Conservation (phyloP, 225 moss, liverwort and hornwort species). For the Anthoceros angustus region DNA sequence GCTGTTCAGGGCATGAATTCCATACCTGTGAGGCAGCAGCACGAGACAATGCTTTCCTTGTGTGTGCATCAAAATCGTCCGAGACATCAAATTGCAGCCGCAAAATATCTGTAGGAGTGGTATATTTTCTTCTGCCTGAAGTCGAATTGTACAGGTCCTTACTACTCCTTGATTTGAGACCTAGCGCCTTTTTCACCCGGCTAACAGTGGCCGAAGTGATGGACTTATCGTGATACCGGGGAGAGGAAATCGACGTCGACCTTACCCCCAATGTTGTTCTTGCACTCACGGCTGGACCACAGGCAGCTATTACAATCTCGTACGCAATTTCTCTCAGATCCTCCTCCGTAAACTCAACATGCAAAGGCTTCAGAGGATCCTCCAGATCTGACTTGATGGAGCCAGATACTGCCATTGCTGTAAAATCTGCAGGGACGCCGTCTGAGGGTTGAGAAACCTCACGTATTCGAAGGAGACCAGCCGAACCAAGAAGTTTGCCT, state of each 20-base stretch:
- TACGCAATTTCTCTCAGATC: constrained; percentile 66
- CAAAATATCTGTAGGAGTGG: constrained; percentile 20
- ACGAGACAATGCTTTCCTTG: constrained; percentile 21
- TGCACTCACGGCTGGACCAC: constrained; percentile 61
- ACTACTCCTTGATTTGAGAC: constrained; percentile 13
- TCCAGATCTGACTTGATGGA: neutral
- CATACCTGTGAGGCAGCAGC: constrained; percentile 22
- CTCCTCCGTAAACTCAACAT: constrained; percentile 31
- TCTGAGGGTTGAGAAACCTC: neutral
- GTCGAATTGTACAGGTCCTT: constrained; percentile 7
- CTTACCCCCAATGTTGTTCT: constrained; percentile 42
- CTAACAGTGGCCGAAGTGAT: constrained; percentile 35
- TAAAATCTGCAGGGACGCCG: neutral
- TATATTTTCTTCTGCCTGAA: constrained; percentile 13
- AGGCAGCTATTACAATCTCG: constrained; percentile 57
- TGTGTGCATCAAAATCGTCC: constrained; percentile 25
- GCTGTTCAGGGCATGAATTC: neutral
- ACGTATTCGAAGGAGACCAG: too few relatives aligned
- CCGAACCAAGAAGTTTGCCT: too few relatives aligned
- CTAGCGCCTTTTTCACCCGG: constrained; percentile 16
- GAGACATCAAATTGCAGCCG: constrained; percentile 29
- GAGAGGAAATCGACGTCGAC: constrained; percentile 7
- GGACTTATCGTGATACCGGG: constrained; percentile 23
- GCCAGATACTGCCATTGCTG: neutral
- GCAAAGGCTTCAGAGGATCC: neutral